These are phyloP conservation scores for Exophiala lecanii-corni DNA, from an alignment of 2,329 filamentous ascomycete species.

Conservation along the genomic window DNA sequence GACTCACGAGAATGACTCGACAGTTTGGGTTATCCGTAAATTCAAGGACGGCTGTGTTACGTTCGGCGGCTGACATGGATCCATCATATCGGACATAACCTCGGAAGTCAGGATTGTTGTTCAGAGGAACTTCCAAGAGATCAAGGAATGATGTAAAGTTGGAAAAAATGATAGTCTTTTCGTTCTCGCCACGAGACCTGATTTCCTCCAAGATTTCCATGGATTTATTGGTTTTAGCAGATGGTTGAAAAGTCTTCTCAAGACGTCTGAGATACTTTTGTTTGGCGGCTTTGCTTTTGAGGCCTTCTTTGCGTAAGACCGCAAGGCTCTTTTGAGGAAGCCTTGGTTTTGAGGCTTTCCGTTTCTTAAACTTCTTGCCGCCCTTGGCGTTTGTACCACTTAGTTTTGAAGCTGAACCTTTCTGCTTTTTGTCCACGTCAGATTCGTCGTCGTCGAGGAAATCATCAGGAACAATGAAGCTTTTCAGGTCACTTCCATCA, in stretches of 20 bases:
- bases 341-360: conserved; percentile 42
- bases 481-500: conserved; percentile 45
- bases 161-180: conserved; percentile 79
- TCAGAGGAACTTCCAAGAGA: conserved; percentile 67
- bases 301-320: conserved; percentile 63
- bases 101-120: conserved; percentile 33
- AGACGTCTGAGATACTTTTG: conserved; percentile 66
- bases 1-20: conserved; percentile 69
- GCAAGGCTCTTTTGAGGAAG: conserved; percentile 48
- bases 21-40: conserved; percentile 60
- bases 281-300: conserved; percentile 60
- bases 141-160: conserved; percentile 78
- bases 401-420: conserved; percentile 3
- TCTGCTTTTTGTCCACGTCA: conserved; percentile 22
- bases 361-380: conserved; percentile 24
- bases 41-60: conserved; percentile 62
- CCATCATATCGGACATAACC: conserved; percentile 71
- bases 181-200: conserved; percentile 47
- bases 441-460: conserved; percentile 32
- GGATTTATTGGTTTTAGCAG: conserved; percentile 68
- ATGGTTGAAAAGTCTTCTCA: conserved; percentile 64
- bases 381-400: background rate
- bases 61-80: conserved; percentile 62
- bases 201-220: conserved; percentile 58
- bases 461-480: conserved; percentile 51